A percentile compares a stretch with the other conserved stretches of the same genome.
Evolutionary conservation across 164 flowering plant genomes (phyloP).

Genomic region (Tetracentron sinense): DNA sequence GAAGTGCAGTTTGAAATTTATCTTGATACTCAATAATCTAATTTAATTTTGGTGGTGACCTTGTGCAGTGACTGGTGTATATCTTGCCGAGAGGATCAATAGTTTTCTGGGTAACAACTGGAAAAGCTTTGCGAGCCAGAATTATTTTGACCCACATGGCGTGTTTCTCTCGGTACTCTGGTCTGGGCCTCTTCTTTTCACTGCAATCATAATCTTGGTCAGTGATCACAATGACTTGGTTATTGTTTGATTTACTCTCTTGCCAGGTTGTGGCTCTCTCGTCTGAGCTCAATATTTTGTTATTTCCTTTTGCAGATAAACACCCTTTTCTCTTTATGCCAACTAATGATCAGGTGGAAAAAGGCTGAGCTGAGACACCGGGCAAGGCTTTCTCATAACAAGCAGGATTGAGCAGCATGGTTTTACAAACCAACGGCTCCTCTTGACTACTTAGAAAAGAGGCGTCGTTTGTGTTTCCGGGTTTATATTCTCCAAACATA

Average conservation of each 20-base stretch:
- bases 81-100: slow-evolving; percentile 80
- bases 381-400: slow-evolving; percentile 58
- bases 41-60: not conserved
- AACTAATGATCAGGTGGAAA: slow-evolving; percentile 79
- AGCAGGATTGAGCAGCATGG: slow-evolving; percentile 40
- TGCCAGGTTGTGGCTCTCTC: not conserved
- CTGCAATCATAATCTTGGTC: slow-evolving; percentile 76
- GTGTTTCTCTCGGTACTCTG: slow-evolving; percentile 79
- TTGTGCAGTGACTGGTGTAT: slow-evolving; percentile 80
- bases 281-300: not conserved
- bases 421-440: not conserved
- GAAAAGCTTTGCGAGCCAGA: slow-evolving; percentile 80
- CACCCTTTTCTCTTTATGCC: slow-evolving; percentile 66
- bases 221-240: slow-evolving; percentile 21
- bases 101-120: slow-evolving; percentile 53
- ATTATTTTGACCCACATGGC: slow-evolving; percentile 81
- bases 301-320: slow-evolving; percentile 51
- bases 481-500: not conserved
- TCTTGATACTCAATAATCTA: slow-evolving; percentile 4
- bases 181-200: slow-evolving; percentile 90
- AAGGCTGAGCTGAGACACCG: slow-evolving; percentile 83
- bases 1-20: not conserved
- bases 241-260: not conserved
- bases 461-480: not conserved
- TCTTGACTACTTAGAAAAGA: not conserved